These are phyloP conservation scores for Mucor saturninus DNA, from an alignment of 371 early-diverging fungal genomes.

Conservation along the genomic window DNA sequence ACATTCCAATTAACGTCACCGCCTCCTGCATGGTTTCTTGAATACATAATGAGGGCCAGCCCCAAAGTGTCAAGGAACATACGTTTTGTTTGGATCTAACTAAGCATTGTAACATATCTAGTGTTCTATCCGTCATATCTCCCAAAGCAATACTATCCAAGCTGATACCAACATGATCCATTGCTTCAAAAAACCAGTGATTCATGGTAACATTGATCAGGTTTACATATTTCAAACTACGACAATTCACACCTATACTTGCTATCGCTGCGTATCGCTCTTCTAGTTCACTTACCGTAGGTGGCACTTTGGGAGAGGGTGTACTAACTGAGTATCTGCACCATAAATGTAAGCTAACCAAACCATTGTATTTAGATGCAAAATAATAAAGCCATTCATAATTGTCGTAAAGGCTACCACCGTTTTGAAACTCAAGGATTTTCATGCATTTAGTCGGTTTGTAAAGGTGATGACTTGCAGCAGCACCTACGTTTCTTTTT, in stretches of 20 bases:
- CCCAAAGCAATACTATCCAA: conserved; percentile 17
- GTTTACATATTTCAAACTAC: conserved; percentile 4
- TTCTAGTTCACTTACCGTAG: not conserved
- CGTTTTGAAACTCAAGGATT: conserved; percentile 6
- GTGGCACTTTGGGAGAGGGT: not conserved
- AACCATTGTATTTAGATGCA: conserved; percentile 9
- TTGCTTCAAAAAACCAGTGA: conserved; percentile 16
- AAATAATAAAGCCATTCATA: conserved; percentile 27
- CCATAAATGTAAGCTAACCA: conserved; percentile 16
- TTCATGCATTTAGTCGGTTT: conserved; percentile 3
- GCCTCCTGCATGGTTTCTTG: conserved; percentile 20
- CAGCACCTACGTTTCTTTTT: not conserved
- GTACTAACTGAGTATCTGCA: conserved; percentile 14
- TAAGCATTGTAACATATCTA: conserved; percentile 9
- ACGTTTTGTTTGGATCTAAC: conserved; percentile 18
- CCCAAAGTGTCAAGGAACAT: conserved; percentile 23
- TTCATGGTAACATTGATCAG: conserved; percentile 19
- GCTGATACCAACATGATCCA: conserved; percentile 14
- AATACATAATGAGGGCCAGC: conserved; percentile 30
- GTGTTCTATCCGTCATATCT: conserved; percentile 27
- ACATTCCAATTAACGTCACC: conserved; percentile 8
- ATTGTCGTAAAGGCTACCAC: conserved; percentile 5
- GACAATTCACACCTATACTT: conserved; percentile 4
- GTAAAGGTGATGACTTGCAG: not conserved
- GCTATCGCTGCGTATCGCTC: conserved; percentile 17